Percentiles rank a stretch among this genome's conserved stretches.
These are phyloP conservation scores for Paramecium sonneborni DNA, from an alignment of 73 alveolate species.

Conservation along the genomic window DNA sequence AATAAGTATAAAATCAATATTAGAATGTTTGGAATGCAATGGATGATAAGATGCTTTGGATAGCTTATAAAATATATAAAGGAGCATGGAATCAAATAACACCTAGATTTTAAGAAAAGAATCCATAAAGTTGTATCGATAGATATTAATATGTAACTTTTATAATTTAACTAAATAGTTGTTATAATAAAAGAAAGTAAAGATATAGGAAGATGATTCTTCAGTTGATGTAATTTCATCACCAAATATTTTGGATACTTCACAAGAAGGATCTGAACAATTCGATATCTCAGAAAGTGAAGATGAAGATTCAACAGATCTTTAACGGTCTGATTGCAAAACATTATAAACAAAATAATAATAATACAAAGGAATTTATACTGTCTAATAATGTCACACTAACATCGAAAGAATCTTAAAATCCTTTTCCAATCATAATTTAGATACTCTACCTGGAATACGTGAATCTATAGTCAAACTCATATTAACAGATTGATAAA, in stretches of 20 bases:
- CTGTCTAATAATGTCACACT: background rate
- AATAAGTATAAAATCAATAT: background rate
- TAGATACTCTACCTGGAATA: slow-evolving; percentile 13
- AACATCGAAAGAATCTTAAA: background rate
- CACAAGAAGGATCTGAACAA: background rate
- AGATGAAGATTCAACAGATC: slow-evolving; percentile 9
- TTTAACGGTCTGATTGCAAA: background rate
- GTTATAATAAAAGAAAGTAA: background rate
- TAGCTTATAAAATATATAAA: background rate
- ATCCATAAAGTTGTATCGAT: background rate
- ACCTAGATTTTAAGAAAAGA: slow-evolving; percentile 4
- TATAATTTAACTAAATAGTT: background rate
- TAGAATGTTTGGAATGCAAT: slow-evolving; percentile 6
- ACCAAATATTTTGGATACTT: background rate
- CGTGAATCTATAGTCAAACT: background rate
- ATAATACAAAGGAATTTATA: background rate
- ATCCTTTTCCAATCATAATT: slow-evolving; percentile 11
- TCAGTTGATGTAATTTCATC: background rate
- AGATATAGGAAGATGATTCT: background rate
- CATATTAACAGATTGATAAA: background rate
- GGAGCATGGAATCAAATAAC: slow-evolving; percentile 32
- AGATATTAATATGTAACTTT: background rate
- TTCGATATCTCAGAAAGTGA: background rate
- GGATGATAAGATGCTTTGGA: background rate
- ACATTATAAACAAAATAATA: background rate